Conservation (phyloP, 1,284 basidiomycete species). For the Thecaphora frezii region DNA sequence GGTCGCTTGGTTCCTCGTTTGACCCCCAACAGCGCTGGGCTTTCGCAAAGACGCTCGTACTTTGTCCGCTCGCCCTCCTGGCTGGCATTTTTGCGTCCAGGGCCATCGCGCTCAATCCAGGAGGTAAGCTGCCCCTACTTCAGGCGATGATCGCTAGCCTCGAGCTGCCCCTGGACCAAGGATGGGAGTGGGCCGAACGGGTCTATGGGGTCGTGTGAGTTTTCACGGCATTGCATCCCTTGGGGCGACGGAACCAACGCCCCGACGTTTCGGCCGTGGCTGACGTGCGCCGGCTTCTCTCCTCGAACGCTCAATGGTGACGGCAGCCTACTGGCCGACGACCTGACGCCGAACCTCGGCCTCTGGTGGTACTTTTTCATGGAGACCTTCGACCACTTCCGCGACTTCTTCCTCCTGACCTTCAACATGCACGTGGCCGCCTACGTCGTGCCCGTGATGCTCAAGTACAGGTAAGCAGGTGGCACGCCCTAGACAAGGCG, state of each 20-base stretch:
- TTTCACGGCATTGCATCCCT: too few species aligned
- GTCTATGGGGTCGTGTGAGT: constrained; percentile 84
- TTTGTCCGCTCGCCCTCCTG: constrained; percentile 18
- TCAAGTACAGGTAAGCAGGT: constrained; percentile 76
- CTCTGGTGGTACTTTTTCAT: constrained; percentile 99
- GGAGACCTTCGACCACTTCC: constrained; percentile 98
- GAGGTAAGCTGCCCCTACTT: constrained; percentile 7
- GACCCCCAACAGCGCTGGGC: constrained; percentile 8
- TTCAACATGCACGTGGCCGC: constrained; percentile 85
- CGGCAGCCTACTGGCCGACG: constrained; percentile 27
- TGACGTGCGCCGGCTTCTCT: too few species aligned
- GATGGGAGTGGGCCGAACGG: constrained; percentile 68
- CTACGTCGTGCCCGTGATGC: constrained; percentile 79
- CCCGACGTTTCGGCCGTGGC: neutral
- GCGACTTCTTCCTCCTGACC: constrained; percentile 91
- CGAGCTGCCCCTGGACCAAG: constrained; percentile 63
- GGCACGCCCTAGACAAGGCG: too few species aligned
- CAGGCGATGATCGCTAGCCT: constrained; percentile 12
- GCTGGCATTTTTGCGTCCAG: constrained; percentile 24
- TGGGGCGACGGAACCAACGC: neutral
- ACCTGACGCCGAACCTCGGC: constrained; percentile 84
- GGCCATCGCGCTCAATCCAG: constrained; percentile 22
- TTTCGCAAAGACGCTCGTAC: constrained; percentile 17
- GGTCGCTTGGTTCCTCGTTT: too few species aligned
- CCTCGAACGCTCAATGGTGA: neutral